Base-by-base conservation (phyloP, 2,329 filamentous ascomycete genomes). In the Trichophyton schoenleinii region DNA sequence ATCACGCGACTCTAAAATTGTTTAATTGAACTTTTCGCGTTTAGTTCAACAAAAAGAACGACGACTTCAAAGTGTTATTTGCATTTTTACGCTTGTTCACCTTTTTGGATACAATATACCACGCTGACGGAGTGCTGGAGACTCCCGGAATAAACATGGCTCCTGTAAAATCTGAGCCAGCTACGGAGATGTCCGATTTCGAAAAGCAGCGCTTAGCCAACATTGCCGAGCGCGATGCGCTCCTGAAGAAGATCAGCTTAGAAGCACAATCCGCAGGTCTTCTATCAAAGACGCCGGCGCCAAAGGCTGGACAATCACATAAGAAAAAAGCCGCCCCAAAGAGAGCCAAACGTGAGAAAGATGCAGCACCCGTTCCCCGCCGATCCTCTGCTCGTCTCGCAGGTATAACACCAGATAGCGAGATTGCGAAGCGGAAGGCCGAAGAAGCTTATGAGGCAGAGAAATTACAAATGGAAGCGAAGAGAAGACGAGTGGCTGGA, bases 191-290 rank as follows among this genome's bases (percentile, higher is more conserved):
- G 67, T 95, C 88, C 73, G 89, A 90, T 44, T 96, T 95, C 73
- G 91, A 96, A 78, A 85, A 86, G 68, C 85, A 89, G 67, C 82
- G 91, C 0, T 82, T 89, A 15, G 89, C 91, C 63, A 96, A 96
- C 66, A 95, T 95, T 46, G 89, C 87, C 0, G 86, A 88, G 60
- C 94, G 95, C 67, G 87, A 92, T 73, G 89, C 87, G 71, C 80
- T 96, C 0, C 75, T 96, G 0, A 88, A 88, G 63, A 87, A 91
- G 63, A 82, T 95, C 0, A 86, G 87, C 41, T 77, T 83, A 66
- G 82, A 85, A 68, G 80, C 82, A 1, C 83, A 84, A 1, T 82
- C 87, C 0, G 85, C 89, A 0, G 87, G 87, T n/a, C 78, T 87
- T 9, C 88, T 86, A 53, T 69, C 76, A 0, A 79, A 75, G 57